These are phyloP conservation scores for Annulohypoxylon truncatum DNA, from an alignment of 2,329 filamentous ascomycete species.

Conservation along the genomic window DNA sequence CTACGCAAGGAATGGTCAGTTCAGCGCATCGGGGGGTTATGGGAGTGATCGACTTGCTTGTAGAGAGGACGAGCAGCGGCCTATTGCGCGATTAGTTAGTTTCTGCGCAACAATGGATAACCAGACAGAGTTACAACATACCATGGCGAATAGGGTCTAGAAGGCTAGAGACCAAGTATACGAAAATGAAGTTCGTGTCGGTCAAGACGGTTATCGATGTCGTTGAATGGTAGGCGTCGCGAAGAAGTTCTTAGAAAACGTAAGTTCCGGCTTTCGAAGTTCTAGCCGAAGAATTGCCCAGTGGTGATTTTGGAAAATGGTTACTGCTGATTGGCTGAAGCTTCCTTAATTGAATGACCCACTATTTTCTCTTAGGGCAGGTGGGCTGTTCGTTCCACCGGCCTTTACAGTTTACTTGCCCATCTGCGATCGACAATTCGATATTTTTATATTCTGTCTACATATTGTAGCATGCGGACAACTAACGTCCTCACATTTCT, in stretches of 20 bases:
- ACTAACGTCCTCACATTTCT: background rate
- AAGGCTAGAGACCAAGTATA: background rate
- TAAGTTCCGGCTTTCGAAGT: constrained; percentile 23
- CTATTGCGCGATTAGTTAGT: constrained; percentile 54
- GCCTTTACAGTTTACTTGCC: background rate
- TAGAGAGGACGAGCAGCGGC: constrained; percentile 63
- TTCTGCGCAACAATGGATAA: constrained; percentile 9
- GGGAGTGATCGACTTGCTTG: constrained; percentile 62
- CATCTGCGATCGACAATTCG: background rate
- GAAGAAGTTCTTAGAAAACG: constrained; percentile 20
- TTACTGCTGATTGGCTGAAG: constrained; percentile 52
- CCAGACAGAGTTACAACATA: constrained; percentile 54
- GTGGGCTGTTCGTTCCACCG: constrained; percentile 10
- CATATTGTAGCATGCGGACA: background rate
- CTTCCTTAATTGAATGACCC: constrained; percentile 37
- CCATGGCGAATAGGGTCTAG: constrained; percentile 58
- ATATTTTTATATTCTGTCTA: background rate
- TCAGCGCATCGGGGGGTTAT: constrained; percentile 4
- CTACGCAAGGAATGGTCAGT: constrained; percentile 61
- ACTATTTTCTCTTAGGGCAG: constrained; percentile 22
- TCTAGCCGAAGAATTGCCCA: constrained; percentile 35
- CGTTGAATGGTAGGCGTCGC: constrained; percentile 20
- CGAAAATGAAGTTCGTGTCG: background rate
- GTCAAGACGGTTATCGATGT: constrained; percentile 7
- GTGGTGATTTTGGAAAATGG: constrained; percentile 45